Conservation (phyloP, 306 rosid genomes). For the Cucurbita pepo region DNA sequence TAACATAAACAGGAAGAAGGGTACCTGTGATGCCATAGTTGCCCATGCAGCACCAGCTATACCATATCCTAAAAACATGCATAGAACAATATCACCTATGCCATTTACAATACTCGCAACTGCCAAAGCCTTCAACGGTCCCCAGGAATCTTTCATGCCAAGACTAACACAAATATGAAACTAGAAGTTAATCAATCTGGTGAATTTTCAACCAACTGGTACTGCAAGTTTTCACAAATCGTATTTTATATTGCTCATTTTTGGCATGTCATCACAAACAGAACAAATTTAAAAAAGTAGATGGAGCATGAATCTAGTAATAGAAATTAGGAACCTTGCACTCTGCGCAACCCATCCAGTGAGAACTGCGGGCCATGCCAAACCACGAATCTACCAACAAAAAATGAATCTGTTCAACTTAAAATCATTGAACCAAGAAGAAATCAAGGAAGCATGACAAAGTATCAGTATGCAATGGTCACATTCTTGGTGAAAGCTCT, state of each 20-base stretch:
- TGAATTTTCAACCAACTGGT: not conserved
- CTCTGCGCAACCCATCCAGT: slow-evolving; percentile 61
- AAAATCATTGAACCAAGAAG: slow-evolving; percentile 2
- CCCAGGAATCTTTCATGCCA: slow-evolving; percentile 92
- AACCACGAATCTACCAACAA: slow-evolving; percentile 45
- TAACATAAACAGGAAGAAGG: not conserved
- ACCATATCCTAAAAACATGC: slow-evolving; percentile 47
- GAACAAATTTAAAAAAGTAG: not conserved
- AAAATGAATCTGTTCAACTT: slow-evolving; percentile 16
- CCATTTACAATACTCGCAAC: slow-evolving; percentile 48
- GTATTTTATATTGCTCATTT: not conserved
- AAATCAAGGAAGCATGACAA: not conserved
- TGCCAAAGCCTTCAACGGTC: slow-evolving; percentile 66
- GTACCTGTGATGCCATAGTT: slow-evolving; percentile 66
- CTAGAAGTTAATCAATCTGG: slow-evolving; percentile 1
- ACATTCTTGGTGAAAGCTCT: not conserved
- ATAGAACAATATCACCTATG: slow-evolving; percentile 44
- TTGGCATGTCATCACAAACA: not conserved
- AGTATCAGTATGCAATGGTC: not conserved
- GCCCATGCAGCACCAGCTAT: slow-evolving; percentile 87
- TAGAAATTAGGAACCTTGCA: slow-evolving; percentile 39
- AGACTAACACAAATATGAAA: slow-evolving; percentile 27
- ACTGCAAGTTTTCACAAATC: not conserved
- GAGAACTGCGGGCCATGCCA: slow-evolving; percentile 76
- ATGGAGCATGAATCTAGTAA: slow-evolving; percentile 3